phyloP scores from a whole-genome alignment of 176 grass and related monocot species.

The Oryza brachyantha region DNA sequence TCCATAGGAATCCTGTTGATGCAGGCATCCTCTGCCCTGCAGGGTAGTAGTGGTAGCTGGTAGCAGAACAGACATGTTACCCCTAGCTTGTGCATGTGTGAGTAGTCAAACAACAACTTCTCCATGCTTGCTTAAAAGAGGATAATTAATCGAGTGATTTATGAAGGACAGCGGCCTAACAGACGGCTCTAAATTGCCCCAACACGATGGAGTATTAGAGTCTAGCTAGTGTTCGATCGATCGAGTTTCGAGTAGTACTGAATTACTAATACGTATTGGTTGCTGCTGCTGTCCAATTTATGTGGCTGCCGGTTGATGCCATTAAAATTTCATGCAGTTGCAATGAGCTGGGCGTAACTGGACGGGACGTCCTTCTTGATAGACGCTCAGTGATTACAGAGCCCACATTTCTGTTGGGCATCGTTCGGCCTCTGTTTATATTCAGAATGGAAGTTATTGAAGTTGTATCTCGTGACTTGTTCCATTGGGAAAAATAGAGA shows the following conservation, averaged over 20 bases:
- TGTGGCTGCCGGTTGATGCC: constrained; percentile 40
- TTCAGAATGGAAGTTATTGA: neutral
- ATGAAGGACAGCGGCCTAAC: constrained; percentile 8
- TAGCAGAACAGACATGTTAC: neutral
- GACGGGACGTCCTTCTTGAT: constrained; percentile 18
- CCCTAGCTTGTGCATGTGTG: neutral
- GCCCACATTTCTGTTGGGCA: constrained; percentile 37
- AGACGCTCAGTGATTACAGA: constrained; percentile 29
- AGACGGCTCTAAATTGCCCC: constrained; percentile 10
- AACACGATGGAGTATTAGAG: neutral
- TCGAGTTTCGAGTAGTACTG: neutral
- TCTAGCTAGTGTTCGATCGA: neutral
- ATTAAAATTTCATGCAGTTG: constrained; percentile 12
- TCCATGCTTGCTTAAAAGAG: neutral
- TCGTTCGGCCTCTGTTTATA: neutral
- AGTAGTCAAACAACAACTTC: neutral
- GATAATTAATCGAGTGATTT: neutral
- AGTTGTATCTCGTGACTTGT: neutral
- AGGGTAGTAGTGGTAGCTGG: neutral
- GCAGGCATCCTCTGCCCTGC: neutral
- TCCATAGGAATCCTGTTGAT: neutral
- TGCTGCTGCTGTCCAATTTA: constrained; percentile 44
- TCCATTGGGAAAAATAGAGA: neutral
- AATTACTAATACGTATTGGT: constrained; percentile 8
- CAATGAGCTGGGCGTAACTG: constrained; percentile 35